phyloP scores from a whole-genome alignment of 1,284 basidiomycete species.

The Ganoderma sinense region DNA sequence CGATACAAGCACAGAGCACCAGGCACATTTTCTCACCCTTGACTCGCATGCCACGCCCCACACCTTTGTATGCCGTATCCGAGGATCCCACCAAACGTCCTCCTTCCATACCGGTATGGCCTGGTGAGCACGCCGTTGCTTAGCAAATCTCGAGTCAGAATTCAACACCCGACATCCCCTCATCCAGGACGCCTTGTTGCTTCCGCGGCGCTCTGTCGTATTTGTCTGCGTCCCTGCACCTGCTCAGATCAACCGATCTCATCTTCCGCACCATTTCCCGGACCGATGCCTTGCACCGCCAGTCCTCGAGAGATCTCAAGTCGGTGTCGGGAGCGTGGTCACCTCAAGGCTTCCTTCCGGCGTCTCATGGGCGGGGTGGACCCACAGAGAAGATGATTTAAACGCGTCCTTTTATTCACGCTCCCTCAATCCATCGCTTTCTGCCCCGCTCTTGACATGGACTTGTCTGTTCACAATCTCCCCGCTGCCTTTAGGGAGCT shows the following conservation, averaged over 20 bases:
- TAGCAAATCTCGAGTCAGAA: constrained; percentile 12
- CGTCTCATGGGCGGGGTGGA: constrained; percentile 27
- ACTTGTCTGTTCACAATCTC: background rate
- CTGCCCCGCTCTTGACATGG: constrained; percentile 9
- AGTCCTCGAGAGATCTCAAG: constrained; percentile 11
- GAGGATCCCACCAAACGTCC: background rate
- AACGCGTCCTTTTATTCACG: constrained; percentile 6
- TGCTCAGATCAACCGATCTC: constrained; percentile 19
- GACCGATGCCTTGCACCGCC: constrained; percentile 19
- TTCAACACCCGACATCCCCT: constrained; percentile 9
- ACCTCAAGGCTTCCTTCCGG: constrained; percentile 24
- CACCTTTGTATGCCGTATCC: background rate
- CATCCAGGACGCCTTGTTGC: constrained; percentile 16
- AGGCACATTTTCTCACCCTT: background rate
- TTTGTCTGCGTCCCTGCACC: constrained; percentile 12
- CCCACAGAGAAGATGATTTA: constrained; percentile 27
- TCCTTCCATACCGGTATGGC: background rate
- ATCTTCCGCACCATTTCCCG: constrained; percentile 22
- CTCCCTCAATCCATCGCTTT: constrained; percentile 10
- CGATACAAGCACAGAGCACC: background rate
- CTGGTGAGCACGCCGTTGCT: constrained; percentile 1
- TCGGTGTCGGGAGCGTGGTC: constrained; percentile 14
- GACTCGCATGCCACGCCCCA: background rate
- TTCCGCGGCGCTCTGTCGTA: constrained; percentile 18
- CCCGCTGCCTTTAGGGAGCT: constrained; percentile 8